Percentiles rank a stretch among this genome's conserved stretches.
Evolutionary conservation across 768 basidiomycete species (phyloP).

Genomic region (Austroboletus eburneus): DNA sequence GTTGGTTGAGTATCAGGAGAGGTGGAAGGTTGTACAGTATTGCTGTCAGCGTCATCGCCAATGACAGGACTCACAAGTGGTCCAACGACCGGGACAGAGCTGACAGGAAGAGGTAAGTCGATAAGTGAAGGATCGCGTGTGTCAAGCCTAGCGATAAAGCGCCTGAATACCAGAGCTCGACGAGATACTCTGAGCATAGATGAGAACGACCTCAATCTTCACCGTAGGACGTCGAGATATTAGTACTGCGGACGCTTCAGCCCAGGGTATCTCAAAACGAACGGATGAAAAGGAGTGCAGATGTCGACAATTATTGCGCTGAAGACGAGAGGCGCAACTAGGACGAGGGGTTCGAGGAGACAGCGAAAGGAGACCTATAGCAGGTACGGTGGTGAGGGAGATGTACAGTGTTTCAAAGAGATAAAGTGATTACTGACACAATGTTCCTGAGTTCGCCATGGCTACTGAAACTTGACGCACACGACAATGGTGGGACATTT

Average conservation of each 20-base stretch:
- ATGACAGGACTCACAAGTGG: conserved; percentile 35
- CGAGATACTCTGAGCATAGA: conserved; percentile 15
- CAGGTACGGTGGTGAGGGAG: conserved; percentile 3
- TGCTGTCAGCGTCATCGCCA: conserved; percentile 12
- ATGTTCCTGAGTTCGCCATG: conserved; percentile 18
- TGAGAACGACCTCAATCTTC: neutral
- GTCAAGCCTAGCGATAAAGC: conserved; percentile 19
- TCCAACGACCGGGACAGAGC: conserved; percentile 38
- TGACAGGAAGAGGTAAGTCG: conserved; percentile 28
- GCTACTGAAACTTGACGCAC: conserved; percentile 12
- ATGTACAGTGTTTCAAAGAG: conserved; percentile 3
- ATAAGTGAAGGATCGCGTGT: conserved; percentile 39
- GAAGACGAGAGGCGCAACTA: conserved; percentile 4
- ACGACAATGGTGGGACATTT: conserved; percentile 2
- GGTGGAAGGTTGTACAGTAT: conserved; percentile 2
- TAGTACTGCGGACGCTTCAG: too few species aligned
- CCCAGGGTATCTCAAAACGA: too few species aligned
- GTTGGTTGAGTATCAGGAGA: conserved; percentile 2
- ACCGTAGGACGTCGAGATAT: neutral
- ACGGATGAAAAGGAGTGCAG: conserved; percentile 23
- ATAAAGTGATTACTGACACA: conserved; percentile 7
- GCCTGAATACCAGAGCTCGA: conserved; percentile 9
- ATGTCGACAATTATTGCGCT: conserved; percentile 13
- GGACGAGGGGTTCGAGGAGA: neutral
- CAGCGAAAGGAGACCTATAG: neutral